Evolutionary conservation across 108 stramenopile species (phyloP).

Genomic region (Fragilaria crotonensis): DNA sequence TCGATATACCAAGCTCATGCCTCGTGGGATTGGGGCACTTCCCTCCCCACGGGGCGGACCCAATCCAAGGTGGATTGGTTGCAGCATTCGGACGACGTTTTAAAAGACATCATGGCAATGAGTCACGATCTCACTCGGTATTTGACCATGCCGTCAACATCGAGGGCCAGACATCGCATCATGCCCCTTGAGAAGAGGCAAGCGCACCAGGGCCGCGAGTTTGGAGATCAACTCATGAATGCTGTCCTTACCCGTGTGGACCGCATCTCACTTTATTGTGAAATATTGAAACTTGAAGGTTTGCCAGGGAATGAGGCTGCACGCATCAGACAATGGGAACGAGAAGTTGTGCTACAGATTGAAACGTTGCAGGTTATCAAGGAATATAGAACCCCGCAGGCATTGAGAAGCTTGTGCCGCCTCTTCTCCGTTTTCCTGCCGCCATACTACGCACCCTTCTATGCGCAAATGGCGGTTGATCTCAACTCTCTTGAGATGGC

Average conservation of each 20-base stretch:
- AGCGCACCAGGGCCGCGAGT: slow-evolving; percentile 17
- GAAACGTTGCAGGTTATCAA: slow-evolving; percentile 67
- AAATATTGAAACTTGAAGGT: slow-evolving; percentile 46
- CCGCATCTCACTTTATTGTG: background rate
- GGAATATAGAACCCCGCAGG: slow-evolving; percentile 72
- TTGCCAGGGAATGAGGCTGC: slow-evolving; percentile 60
- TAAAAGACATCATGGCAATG: slow-evolving; percentile 40
- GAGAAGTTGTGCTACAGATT: slow-evolving; percentile 26
- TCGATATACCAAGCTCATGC: slow-evolving; percentile 1
- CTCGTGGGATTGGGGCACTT: slow-evolving; percentile 1
- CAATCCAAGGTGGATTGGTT: slow-evolving; percentile 25
- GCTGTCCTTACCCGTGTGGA: background rate
- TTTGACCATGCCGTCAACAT: slow-evolving; percentile 42
- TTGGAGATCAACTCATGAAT: slow-evolving; percentile 3
- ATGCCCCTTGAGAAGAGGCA: slow-evolving; percentile 26
- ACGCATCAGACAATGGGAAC: slow-evolving; percentile 67
- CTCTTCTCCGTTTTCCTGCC: slow-evolving; percentile 72
- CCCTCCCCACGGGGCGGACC: background rate
- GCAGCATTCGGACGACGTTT: slow-evolving; percentile 35
- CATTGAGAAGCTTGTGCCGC: slow-evolving; percentile 58
- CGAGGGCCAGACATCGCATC: slow-evolving; percentile 39
- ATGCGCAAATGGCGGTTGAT: slow-evolving; percentile 42
- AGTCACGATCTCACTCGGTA: slow-evolving; percentile 45
- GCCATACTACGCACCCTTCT: slow-evolving; percentile 45
- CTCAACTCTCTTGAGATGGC: slow-evolving; percentile 44